Evolutionary conservation across 495 filamentous ascomycete genomes (phyloP).

Genomic region (Neurospora sp.): DNA sequence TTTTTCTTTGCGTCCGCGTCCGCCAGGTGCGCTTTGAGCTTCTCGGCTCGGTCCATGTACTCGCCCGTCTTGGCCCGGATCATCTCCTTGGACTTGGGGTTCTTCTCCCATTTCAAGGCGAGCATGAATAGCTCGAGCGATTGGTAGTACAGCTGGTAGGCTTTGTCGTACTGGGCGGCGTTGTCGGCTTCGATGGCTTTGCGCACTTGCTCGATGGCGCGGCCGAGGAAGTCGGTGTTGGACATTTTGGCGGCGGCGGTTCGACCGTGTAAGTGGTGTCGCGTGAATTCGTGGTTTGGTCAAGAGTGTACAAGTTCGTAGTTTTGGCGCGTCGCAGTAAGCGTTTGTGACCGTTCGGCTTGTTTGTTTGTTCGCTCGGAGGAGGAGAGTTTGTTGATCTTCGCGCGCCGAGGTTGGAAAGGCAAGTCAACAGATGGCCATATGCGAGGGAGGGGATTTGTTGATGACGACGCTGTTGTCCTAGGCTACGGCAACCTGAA

Average conservation of each 20-base stretch:
- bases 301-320: too few species aligned
- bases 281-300: too few species aligned
- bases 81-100: conserved; percentile 89
- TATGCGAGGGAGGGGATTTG: background rate
- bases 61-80: conserved; percentile 85
- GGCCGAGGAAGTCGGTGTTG: conserved; percentile 91
- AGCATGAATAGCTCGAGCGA: conserved; percentile 94
- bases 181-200: conserved; percentile 96
- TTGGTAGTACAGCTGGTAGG: conserved; percentile 89
- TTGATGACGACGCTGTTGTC: background rate
- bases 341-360: too few species aligned
- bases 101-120: conserved; percentile 98
- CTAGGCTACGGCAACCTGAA: background rate
- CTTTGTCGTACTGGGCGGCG: conserved; percentile 90
- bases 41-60: conserved; percentile 98
- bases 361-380: too few species aligned
- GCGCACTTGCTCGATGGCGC: conserved; percentile 90
- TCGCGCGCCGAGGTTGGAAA: background rate
- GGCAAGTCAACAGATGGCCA: background rate
- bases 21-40: conserved; percentile 82
- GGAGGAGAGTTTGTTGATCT: background rate
- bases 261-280: background rate
- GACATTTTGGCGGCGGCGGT: conserved; percentile 53
- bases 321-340: too few species aligned
- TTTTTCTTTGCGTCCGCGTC: conserved; percentile 63